These are phyloP conservation scores for Tolypocladium endophyticum DNA, from an alignment of 2,329 filamentous ascomycete genomes.

Conservation along the genomic window DNA sequence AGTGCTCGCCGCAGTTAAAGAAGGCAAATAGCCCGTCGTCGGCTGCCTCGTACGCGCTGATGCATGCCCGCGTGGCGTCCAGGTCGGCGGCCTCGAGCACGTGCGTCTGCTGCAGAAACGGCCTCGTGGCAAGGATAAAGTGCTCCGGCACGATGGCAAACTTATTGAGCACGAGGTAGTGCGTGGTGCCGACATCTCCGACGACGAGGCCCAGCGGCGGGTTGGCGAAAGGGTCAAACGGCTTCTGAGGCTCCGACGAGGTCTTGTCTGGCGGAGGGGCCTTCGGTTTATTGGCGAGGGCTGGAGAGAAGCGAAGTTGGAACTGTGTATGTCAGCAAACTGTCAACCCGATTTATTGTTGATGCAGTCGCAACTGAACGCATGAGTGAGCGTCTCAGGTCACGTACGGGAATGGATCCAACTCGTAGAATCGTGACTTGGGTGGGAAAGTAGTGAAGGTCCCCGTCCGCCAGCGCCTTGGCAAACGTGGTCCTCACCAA, in stretches of 20 bases:
- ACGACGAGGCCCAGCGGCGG: slow-evolving; percentile 45
- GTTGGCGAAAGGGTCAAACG: slow-evolving; percentile 55
- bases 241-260: slow-evolving; percentile 18
- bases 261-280: slow-evolving; percentile 22
- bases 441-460: slow-evolving; percentile 44
- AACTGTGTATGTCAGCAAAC: slow-evolving; percentile 36
- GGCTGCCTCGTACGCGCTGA: slow-evolving; percentile 39
- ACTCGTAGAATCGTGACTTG: slow-evolving; percentile 37
- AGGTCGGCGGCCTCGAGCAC: slow-evolving; percentile 51
- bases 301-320: slow-evolving; percentile 61
- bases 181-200: slow-evolving; percentile 37
- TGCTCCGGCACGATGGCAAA: slow-evolving; percentile 62
- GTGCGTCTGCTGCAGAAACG: slow-evolving; percentile 53
- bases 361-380: not conserved
- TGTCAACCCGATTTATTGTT: not conserved
- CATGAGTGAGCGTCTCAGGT: not conserved
- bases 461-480: slow-evolving; percentile 34
- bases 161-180: slow-evolving; percentile 64
- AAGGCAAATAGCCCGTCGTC: slow-evolving; percentile 46
- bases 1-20: slow-evolving; percentile 60
- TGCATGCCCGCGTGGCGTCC: slow-evolving; percentile 48
- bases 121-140: slow-evolving; percentile 60
- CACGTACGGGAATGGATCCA: slow-evolving; percentile 29
- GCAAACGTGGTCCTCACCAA: slow-evolving; percentile 40
- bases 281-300: slow-evolving; percentile 58